phyloP scores from a whole-genome alignment of 176 grass and related monocot genomes.

The Oryza glaberrima region DNA sequence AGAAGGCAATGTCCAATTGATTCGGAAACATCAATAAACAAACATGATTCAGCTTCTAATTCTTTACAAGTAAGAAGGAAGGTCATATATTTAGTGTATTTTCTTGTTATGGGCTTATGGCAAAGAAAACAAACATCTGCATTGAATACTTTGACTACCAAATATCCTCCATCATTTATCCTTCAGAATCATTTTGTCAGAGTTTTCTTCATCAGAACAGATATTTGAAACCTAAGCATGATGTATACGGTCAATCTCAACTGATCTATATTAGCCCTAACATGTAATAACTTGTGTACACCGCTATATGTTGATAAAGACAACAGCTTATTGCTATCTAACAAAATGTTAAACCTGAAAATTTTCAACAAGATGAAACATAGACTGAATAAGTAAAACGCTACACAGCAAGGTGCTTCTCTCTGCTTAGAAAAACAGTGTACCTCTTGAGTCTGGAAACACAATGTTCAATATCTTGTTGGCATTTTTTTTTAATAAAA shows the following conservation, averaged over 20 bases:
- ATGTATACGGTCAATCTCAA: background rate
- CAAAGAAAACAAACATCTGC: background rate
- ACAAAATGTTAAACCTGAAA: background rate
- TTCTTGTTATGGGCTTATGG: too few relatives aligned
- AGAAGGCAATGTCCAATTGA: slow-evolving; percentile 14
- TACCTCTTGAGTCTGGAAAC: background rate
- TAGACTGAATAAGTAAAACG: background rate
- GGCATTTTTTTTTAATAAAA: background rate
- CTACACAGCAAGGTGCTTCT: slow-evolving; percentile 5
- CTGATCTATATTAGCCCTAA: slow-evolving; percentile 1
- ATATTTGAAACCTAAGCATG: slow-evolving; percentile 8
- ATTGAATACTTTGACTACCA: background rate
- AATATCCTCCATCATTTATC: background rate
- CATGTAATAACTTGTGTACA: background rate
- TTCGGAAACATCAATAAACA: slow-evolving; percentile 19
- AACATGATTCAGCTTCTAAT: background rate
- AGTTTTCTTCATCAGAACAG: background rate
- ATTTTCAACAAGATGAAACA: slow-evolving; percentile 6
- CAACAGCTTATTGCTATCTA: background rate
- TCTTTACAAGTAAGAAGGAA: background rate
- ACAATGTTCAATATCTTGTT: background rate
- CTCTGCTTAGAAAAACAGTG: background rate
- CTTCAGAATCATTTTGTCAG: background rate
- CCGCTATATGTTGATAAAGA: background rate
- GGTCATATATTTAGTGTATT: background rate